These are phyloP conservation scores for Camellia sinensis DNA, from an alignment of 148 eudicot species.

Conservation along the genomic window DNA sequence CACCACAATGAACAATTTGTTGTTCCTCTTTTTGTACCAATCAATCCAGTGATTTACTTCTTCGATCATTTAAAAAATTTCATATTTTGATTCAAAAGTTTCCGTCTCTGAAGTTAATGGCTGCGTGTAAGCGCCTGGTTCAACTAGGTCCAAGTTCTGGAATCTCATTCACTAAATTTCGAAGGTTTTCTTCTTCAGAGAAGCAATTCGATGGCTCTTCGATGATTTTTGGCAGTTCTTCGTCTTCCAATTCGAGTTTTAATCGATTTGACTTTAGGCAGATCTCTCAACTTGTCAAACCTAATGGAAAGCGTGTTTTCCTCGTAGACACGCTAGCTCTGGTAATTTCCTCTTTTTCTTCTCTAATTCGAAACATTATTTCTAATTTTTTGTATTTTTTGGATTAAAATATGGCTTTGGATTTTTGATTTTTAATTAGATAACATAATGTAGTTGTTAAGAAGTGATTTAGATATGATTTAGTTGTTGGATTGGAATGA, in stretches of 20 bases:
- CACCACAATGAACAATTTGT: slow-evolving; percentile 8
- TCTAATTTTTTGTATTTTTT: not conserved
- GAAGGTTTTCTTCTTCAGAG: slow-evolving; percentile 19
- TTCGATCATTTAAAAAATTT: not conserved
- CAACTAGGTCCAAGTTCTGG: slow-evolving; percentile 31
- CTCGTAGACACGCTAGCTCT: slow-evolving; percentile 74
- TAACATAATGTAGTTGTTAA: not conserved
- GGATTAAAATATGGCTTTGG: not conserved
- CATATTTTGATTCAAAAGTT: not conserved
- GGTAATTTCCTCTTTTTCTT: slow-evolving; percentile 30
- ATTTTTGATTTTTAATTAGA: not conserved
- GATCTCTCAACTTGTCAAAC: slow-evolving; percentile 48
- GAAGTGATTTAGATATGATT: not conserved
- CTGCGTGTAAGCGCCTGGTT: slow-evolving; percentile 39
- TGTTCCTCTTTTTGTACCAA: not conserved
- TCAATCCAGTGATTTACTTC: not conserved
- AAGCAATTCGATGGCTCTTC: slow-evolving; percentile 14
- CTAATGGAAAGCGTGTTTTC: slow-evolving; percentile 53
- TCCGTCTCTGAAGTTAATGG: slow-evolving; percentile 23
- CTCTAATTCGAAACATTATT: not conserved
- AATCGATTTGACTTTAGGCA: slow-evolving; percentile 22
- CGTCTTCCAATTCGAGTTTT: slow-evolving; percentile 6
- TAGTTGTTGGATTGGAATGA: not conserved
- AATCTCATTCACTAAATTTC: slow-evolving; percentile 19
- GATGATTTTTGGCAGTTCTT: not conserved